Evolutionary conservation across 306 rosid genomes (phyloP).

Genomic region (Sesbania bispinosa): DNA sequence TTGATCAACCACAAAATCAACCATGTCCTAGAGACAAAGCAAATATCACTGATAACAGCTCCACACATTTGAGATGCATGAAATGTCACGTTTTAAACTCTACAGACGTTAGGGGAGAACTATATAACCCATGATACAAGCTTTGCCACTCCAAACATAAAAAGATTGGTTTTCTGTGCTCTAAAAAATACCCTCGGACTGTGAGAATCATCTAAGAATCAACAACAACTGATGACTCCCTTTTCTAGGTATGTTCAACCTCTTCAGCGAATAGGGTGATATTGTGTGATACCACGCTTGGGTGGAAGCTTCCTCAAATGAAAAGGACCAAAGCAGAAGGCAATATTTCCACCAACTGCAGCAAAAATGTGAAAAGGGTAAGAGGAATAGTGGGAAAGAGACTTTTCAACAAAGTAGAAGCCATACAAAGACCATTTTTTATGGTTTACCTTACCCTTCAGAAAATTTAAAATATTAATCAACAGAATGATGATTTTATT

Average conservation of each 20-base stretch:
- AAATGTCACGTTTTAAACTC: slow-evolving; percentile 11
- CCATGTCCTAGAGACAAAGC: slow-evolving; percentile 11
- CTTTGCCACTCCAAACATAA: slow-evolving; percentile 15
- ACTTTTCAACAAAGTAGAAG: neutral
- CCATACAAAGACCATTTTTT: neutral
- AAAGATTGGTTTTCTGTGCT: slow-evolving; percentile 5
- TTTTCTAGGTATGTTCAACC: slow-evolving; percentile 14
- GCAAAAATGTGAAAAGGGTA: slow-evolving; percentile 7
- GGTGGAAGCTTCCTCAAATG: slow-evolving; percentile 55
- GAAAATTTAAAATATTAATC: neutral
- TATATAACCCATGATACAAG: slow-evolving; percentile 14
- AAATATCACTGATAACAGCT: slow-evolving; percentile 26
- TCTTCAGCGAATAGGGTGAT: slow-evolving; percentile 50
- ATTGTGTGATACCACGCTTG: slow-evolving; percentile 50
- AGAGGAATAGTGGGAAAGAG: slow-evolving; percentile 1
- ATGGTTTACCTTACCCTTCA: neutral
- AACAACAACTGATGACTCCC: slow-evolving; percentile 13
- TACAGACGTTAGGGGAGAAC: slow-evolving; percentile 1
- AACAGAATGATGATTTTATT: neutral
- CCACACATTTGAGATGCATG: slow-evolving; percentile 9
- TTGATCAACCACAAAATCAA: slow-evolving; percentile 18
- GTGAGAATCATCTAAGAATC: slow-evolving; percentile 11
- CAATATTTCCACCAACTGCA: slow-evolving; percentile 50
- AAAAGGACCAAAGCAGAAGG: slow-evolving; percentile 51
- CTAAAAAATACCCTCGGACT: slow-evolving; percentile 19